Evolutionary conservation across 768 basidiomycete species (phyloP), one percentile per base, ranked within the genome.

Genomic region (Rubroboletus pulcherrimus): DNA sequence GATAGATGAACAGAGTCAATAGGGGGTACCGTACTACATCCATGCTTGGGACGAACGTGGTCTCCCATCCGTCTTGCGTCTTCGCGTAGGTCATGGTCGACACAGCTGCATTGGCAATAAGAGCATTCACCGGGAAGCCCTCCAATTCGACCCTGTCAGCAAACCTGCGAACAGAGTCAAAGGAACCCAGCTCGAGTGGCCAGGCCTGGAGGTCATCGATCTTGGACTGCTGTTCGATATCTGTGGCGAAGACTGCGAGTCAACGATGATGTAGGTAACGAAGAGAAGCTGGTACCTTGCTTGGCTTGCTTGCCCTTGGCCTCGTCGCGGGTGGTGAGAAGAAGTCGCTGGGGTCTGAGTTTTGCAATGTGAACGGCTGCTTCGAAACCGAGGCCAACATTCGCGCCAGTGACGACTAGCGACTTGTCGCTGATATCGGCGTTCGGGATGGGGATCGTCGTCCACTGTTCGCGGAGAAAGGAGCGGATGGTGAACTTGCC

Each of bases 41-140:
- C 9, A 26, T 35, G 12, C 26, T 40, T 15, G 49, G 29, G n/a
- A 56, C 73, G 31, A 34, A 75, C 75, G 61, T 68, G 33, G 61
- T 64, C 62, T 76, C 75, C 66, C 69, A 75, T 34, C 73, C 75
- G 44, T 75, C 75, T 33, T 51, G 44, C 3, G 74, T 75, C 56
- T 58, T 63, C 7, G 19, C 11, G 30, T 68, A 72, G 3, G 49
- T 62, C 12, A 8, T 12, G 1, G 55, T 48, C 5, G 44, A 40
- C 12, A 72, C 3, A 12, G 57, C 69, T 14, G 74, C 74, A 48
- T 71, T 73, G 31, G 64, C 67, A 26, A 75, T 60, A 14, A 76
- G 51, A 9, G 66, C 63, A 15, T 72, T 65, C 26, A 73, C 49
- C 12, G 65, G 54, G n/a, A 57, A 48, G 8, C 54, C 60, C 37